phyloP scores from a whole-genome alignment of 2,329 filamentous ascomycete genomes.

The Ciborinia camelliae region DNA sequence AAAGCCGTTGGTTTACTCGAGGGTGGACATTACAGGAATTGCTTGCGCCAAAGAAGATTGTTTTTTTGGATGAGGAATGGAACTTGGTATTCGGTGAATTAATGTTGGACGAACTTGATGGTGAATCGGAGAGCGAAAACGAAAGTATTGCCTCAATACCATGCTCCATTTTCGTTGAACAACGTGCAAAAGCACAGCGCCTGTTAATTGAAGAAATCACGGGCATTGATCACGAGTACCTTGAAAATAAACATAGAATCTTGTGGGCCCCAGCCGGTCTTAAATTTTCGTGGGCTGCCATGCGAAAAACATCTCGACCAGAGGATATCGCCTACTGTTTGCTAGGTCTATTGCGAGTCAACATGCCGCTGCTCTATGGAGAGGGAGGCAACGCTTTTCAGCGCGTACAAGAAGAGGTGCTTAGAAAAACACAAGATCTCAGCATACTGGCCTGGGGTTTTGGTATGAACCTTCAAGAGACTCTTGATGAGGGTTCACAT shows the following conservation, averaged over 20 bases:
- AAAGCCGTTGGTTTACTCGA: constrained; percentile 18
- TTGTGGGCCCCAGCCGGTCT: not conserved
- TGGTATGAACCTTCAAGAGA: not conserved
- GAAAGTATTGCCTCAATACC: too few relatives aligned
- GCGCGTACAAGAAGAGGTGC: constrained; percentile 6
- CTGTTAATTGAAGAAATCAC: constrained; percentile 1
- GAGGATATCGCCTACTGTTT: constrained; percentile 17
- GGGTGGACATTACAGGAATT: constrained; percentile 16
- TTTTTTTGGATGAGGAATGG: constrained; percentile 7
- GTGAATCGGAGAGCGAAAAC: too few relatives aligned
- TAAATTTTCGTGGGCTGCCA: constrained; percentile 1
- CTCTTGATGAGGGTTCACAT: not conserved
- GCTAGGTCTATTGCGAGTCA: constrained; percentile 9
- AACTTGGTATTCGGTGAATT: not conserved
- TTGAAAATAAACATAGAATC: not conserved
- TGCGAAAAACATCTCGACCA: constrained; percentile 3
- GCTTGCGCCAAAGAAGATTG: constrained; percentile 2
- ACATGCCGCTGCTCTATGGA: not conserved
- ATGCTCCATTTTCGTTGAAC: too few relatives aligned
- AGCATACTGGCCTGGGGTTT: constrained; percentile 16
- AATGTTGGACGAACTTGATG: not conserved
- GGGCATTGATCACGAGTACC: not conserved
- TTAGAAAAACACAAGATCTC: constrained; percentile 4
- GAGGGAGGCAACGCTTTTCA: not conserved
- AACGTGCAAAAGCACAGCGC: not conserved